Evolutionary conservation across 441 rosid species (phyloP), one percentile per base, ranked within the genome.

Genomic region (Erodium texanum): DNA sequence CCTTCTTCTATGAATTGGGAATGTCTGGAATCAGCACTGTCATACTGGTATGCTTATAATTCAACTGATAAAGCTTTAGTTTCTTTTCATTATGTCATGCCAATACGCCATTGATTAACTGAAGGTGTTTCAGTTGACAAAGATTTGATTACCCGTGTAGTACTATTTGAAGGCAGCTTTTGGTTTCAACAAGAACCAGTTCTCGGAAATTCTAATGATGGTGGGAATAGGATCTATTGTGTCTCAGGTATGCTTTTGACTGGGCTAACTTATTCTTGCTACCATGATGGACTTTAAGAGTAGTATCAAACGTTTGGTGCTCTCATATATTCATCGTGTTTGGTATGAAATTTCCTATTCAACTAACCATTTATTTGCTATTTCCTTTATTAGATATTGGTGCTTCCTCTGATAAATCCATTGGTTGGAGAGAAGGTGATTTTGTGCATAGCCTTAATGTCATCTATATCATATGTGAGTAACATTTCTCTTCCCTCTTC

Each of bases 1-100:
- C 80, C 54, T 85, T 85, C 76, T 85, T 85, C 76, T 85, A 83
- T 66, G 77, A 83, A 72, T 56, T 85, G 69, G 89, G 89, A 77
- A 85, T 81, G 89, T 78, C 87, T 0, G 86, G 87, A 45, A 81
- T 85, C 75, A 72, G 20, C 19, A 23, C 77, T 20, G 83, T 85
- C 52, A 69, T 85, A 65, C 59, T 85, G 27, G 89, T 81, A 75
- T 73, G 82, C 68, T 66, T 18, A 19, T 41, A 24, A n/a, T 45
- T 9, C 15, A 65, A 29, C 23, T 24, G 12, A 69, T 4, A 20
- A 27, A 61, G 15, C 5, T 2, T 8, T 27, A 29, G 24, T 34
- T 8, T 65, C 4, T 1, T 24, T 38, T 58, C 67, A 18, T 19
- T 24, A 14, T 43, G 11, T 69, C 62, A 24, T 29, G 23, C 20